These are phyloP conservation scores for Pulicaria dysenterica DNA, from an alignment of 129 eudicot genomes.

Conservation along the genomic window DNA sequence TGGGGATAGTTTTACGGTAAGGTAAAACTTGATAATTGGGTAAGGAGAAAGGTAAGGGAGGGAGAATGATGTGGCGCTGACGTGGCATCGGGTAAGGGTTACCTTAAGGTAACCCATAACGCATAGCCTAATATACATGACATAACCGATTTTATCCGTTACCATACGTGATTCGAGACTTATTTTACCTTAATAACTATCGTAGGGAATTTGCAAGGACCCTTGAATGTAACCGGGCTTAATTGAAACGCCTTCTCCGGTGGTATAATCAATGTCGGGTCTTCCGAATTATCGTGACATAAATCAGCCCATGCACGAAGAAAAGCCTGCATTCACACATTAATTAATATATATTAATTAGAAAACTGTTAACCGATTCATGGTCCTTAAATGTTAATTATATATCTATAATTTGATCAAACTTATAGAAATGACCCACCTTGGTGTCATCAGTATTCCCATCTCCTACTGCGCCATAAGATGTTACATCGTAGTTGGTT, in stretches of 20 bases:
- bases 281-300: slow-evolving; percentile 26
- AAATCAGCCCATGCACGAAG: slow-evolving; percentile 38
- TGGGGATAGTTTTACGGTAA: too few relatives aligned
- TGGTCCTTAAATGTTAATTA: neutral
- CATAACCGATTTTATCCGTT: too few relatives aligned
- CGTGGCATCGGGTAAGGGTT: too few relatives aligned
- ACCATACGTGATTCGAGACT: neutral
- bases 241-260: slow-evolving; percentile 22
- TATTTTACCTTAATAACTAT: slow-evolving; percentile 27
- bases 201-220: slow-evolving; percentile 30
- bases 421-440: slow-evolving; percentile 16
- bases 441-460: slow-evolving; percentile 42
- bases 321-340: slow-evolving; percentile 24
- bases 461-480: slow-evolving; percentile 54
- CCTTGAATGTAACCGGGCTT: slow-evolving; percentile 30
- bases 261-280: slow-evolving; percentile 30
- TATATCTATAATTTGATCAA: too few relatives aligned
- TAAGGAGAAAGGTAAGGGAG: too few relatives aligned
- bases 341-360: slow-evolving; percentile 6
- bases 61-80: too few relatives aligned
- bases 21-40: too few relatives aligned
- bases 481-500: slow-evolving; percentile 31
- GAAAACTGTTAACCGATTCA: neutral
- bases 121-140: too few relatives aligned
- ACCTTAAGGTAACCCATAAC: too few relatives aligned